These are phyloP conservation scores for Teratosphaeria pseudoeucalypti DNA, from an alignment of 2,329 filamentous ascomycete genomes.

Conservation along the genomic window DNA sequence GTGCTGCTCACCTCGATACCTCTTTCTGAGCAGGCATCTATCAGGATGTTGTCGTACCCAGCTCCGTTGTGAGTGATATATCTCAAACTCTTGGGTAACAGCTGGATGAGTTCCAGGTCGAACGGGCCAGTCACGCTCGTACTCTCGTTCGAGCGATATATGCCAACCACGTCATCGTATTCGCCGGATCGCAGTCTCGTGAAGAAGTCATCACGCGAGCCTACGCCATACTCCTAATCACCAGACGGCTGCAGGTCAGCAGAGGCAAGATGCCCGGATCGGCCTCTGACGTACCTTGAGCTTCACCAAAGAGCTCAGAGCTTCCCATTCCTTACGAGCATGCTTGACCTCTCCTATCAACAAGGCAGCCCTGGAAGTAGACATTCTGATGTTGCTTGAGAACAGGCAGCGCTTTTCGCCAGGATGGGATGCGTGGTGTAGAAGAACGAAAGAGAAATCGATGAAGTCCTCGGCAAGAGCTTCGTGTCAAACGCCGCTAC, in stretches of 20 bases:
- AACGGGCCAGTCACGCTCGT: conserved; percentile 36
- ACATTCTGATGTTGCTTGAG: too few relatives aligned
- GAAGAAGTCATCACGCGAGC: too few relatives aligned
- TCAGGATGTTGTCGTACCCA: conserved; percentile 29
- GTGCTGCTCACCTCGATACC: conserved; percentile 37
- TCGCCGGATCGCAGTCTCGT: too few relatives aligned
- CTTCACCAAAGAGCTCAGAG: conserved; percentile 21
- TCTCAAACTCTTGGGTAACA: conserved; percentile 19
- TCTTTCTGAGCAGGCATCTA: conserved; percentile 22
- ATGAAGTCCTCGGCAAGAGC: too few relatives aligned
- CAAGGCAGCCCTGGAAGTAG: conserved; percentile 24
- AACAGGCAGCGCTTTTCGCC: too few relatives aligned
- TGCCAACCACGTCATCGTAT: too few relatives aligned
- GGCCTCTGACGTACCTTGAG: conserved; percentile 19
- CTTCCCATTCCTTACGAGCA: conserved; percentile 38
- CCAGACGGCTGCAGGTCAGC: background rate
- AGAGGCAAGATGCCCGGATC: background rate
- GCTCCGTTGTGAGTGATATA: conserved; percentile 37
- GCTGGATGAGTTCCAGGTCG: conserved; percentile 13
- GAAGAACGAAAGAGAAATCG: too few relatives aligned
- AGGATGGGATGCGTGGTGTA: too few relatives aligned
- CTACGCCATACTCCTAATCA: background rate
- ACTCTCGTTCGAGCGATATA: conserved; percentile 40
- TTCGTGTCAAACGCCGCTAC: too few relatives aligned
- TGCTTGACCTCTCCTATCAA: conserved; percentile 37